A percentile compares a stretch with the other conserved stretches of the same genome.
Conservation (phyloP, 768 basidiomycete species). For the Xanthoconium stramineum region DNA sequence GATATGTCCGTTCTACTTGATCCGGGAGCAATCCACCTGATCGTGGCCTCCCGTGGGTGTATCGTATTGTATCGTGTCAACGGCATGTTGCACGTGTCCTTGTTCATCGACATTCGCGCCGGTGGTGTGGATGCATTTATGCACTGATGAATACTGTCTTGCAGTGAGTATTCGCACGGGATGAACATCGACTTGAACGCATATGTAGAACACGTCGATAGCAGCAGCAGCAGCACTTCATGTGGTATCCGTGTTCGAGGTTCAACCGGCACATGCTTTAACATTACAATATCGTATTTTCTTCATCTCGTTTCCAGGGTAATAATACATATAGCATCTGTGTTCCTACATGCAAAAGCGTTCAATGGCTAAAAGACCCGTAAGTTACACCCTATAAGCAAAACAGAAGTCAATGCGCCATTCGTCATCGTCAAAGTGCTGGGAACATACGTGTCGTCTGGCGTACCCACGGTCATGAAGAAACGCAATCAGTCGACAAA, state of each 20-base stretch:
- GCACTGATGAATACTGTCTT: too few relatives aligned
- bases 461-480: neutral
- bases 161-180: too few relatives aligned
- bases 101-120: too few relatives aligned
- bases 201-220: too few relatives aligned
- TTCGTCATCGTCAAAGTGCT: neutral
- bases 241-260: neutral
- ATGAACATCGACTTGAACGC: too few relatives aligned
- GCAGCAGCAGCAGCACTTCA: neutral
- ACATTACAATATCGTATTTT: neutral
- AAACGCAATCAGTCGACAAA: constrained; percentile 15
- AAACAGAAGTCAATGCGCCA: neutral
- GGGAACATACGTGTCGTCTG: constrained; percentile 60
- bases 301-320: constrained; percentile 5
- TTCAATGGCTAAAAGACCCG: constrained; percentile 1
- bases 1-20: too few relatives aligned
- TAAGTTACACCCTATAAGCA: constrained; percentile 35
- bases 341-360: constrained; percentile 20
- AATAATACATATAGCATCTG: constrained; percentile 21
- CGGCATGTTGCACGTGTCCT: too few relatives aligned
- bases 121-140: too few relatives aligned
- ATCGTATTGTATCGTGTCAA: too few relatives aligned
- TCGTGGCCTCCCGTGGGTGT: too few relatives aligned
- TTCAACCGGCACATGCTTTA: neutral
- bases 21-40: too few relatives aligned